These are phyloP conservation scores for Zangia roseola DNA, from an alignment of 768 basidiomycete genomes.

Conservation along the genomic window DNA sequence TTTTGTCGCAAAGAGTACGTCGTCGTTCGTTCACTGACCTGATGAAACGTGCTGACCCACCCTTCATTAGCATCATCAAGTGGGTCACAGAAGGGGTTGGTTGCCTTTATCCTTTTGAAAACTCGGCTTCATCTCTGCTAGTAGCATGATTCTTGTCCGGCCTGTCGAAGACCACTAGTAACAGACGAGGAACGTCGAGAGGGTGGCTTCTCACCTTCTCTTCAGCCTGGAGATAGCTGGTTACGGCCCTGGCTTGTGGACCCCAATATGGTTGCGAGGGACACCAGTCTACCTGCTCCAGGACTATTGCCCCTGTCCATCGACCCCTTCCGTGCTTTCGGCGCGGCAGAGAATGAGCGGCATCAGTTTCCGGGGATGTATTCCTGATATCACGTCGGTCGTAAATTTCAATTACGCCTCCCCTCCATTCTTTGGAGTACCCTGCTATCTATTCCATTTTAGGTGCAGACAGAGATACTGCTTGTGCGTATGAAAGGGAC, in stretches of 20 bases:
- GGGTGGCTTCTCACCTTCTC: not conserved
- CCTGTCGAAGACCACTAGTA: slow-evolving; percentile 55
- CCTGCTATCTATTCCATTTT: slow-evolving; percentile 24
- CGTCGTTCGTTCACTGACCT: slow-evolving; percentile 10
- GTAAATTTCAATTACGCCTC: slow-evolving; percentile 11
- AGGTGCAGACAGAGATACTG: slow-evolving; percentile 24
- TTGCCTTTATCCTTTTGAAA: slow-evolving; percentile 12
- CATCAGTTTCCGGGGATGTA: slow-evolving; percentile 56
- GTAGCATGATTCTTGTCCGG: slow-evolving; percentile 65
- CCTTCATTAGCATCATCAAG: slow-evolving; percentile 50
- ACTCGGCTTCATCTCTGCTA: slow-evolving; percentile 8
- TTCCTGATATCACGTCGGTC: slow-evolving; percentile 36
- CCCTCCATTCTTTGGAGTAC: slow-evolving; percentile 19
- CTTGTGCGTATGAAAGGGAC: slow-evolving; percentile 12
- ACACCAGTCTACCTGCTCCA: slow-evolving; percentile 4
- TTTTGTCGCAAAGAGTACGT: slow-evolving; percentile 80
- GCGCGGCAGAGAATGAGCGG: slow-evolving; percentile 16
- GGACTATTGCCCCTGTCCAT: slow-evolving; percentile 22
- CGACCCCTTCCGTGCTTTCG: slow-evolving; percentile 13
- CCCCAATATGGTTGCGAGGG: slow-evolving; percentile 17
- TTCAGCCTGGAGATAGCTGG: slow-evolving; percentile 14
- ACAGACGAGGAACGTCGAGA: slow-evolving; percentile 16
- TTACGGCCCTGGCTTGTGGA: slow-evolving; percentile 24
- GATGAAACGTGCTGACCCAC: slow-evolving; percentile 14
- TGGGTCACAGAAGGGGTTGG: slow-evolving; percentile 62